Percentiles rank a stretch among this genome's conserved stretches.
These are phyloP conservation scores for Gracilaria vermiculophylla DNA, from an alignment of 23 red algal genomes.

Conservation along the genomic window DNA sequence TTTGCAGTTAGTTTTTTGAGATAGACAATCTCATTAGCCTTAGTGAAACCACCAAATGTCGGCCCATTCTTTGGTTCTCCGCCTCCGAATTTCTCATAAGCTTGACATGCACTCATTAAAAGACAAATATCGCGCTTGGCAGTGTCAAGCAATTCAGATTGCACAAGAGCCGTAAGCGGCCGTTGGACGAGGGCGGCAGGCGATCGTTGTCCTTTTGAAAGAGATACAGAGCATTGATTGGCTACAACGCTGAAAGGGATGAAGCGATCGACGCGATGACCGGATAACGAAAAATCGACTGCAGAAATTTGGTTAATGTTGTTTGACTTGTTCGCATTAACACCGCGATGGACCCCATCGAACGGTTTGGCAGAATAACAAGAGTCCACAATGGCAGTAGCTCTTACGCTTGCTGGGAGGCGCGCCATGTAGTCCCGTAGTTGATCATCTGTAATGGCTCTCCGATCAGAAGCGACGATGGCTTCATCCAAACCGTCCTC, in stretches of 20 bases:
- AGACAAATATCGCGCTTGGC: background rate
- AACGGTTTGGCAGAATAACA: constrained; percentile 38
- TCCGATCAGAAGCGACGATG: constrained; percentile 21
- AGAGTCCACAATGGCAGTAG: constrained; percentile 46
- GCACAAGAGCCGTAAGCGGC: no score
- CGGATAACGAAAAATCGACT: background rate
- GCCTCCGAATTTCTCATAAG: background rate
- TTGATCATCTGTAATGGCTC: constrained; percentile 24
- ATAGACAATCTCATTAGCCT: background rate
- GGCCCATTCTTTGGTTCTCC: background rate
- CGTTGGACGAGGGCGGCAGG: background rate
- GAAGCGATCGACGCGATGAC: background rate
- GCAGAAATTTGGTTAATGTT: background rate
- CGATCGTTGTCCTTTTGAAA: background rate
- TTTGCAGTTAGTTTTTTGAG: background rate
- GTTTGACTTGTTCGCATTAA: background rate
- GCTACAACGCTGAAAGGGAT: background rate
- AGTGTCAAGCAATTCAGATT: background rate
- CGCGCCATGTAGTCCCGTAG: background rate
- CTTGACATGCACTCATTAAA: background rate
- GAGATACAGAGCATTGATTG: background rate
- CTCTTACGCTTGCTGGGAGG: background rate
- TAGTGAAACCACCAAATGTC: background rate
- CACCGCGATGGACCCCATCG: background rate
- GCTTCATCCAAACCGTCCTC: constrained; percentile 38